phyloP scores from a whole-genome alignment of 371 early-diverging fungal species.

The Amoeboaphelidium occidentale region DNA sequence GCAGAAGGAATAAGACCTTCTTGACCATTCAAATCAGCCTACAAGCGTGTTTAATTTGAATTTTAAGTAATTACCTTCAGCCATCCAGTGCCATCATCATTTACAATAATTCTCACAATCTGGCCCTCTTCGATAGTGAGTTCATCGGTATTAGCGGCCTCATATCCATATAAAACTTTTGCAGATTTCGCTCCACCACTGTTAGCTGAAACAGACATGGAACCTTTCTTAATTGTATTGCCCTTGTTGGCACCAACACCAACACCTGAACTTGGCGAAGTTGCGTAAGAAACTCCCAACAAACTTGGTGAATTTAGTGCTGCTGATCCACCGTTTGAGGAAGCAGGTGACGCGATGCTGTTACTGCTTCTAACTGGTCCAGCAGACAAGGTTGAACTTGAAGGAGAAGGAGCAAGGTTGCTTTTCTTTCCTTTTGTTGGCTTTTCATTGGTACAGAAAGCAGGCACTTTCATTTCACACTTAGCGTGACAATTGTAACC shows the following conservation, averaged over 20 bases:
- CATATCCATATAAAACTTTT: neutral
- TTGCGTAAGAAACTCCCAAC: too few species aligned
- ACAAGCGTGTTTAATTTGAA: too few species aligned
- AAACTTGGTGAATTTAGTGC: too few species aligned
- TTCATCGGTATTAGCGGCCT: neutral
- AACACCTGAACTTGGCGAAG: too few species aligned
- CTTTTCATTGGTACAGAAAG: slow-evolving; percentile 34
- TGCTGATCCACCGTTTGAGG: neutral
- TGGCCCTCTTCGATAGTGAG: neutral
- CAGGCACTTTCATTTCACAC: slow-evolving; percentile 62
- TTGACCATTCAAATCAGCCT: too few species aligned
- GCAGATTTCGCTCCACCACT: too few species aligned
- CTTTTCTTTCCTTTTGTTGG: slow-evolving; percentile 24
- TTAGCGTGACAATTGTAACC: slow-evolving; percentile 58
- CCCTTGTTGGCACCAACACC: too few species aligned
- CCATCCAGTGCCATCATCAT: neutral
- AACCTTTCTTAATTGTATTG: too few species aligned
- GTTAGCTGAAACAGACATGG: too few species aligned
- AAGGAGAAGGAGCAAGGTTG: slow-evolving; percentile 12
- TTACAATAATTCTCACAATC: neutral
- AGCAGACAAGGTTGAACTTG: slow-evolving; percentile 9
- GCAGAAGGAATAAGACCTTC: too few species aligned
- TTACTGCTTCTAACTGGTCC: slow-evolving; percentile 6
- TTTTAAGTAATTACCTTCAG: neutral
- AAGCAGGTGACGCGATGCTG: slow-evolving; percentile 3